Percentiles rank a stretch among this genome's conserved stretches.
These are phyloP conservation scores for Asclepias syriaca DNA, from an alignment of 257 asterid genomes.

Conservation along the genomic window DNA sequence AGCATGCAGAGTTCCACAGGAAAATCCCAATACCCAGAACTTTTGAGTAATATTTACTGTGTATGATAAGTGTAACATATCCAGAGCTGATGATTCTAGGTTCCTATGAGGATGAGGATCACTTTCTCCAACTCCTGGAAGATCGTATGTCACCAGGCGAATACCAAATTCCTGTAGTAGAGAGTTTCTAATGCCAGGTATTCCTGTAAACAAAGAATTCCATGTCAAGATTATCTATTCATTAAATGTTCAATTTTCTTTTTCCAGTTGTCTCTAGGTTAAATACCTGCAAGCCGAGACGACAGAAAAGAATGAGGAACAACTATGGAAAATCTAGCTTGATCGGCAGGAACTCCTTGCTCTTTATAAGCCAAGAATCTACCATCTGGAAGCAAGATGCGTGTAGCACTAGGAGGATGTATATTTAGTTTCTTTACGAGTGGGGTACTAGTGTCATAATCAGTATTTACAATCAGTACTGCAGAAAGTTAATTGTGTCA, in stretches of 20 bases:
- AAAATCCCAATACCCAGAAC: conserved; percentile 80
- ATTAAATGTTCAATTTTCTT: background rate
- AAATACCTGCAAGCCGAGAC: conserved; percentile 86
- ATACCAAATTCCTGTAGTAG: conserved; percentile 75
- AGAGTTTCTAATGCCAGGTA: conserved; percentile 69
- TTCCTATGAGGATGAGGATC: conserved; percentile 82
- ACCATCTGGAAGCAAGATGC: conserved; percentile 84
- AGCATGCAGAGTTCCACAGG: conserved; percentile 78
- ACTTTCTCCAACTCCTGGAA: conserved; percentile 97
- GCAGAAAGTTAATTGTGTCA: conserved; percentile 41
- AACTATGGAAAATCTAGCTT: conserved; percentile 71
- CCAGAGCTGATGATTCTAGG: conserved; percentile 92
- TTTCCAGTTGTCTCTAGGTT: background rate
- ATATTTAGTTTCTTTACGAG: conserved; percentile 52
- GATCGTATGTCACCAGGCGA: conserved; percentile 76
- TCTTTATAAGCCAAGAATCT: conserved; percentile 80
- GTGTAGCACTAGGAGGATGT: conserved; percentile 74
- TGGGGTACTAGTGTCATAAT: conserved; percentile 37
- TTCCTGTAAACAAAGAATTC: conserved; percentile 34
- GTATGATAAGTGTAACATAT: conserved; percentile 75
- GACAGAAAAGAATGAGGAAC: conserved; percentile 81
- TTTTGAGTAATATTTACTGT: conserved; percentile 70
- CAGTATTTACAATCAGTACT: conserved; percentile 62
- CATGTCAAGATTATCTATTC: conserved; percentile 1
- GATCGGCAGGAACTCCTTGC: conserved; percentile 73